Conservation (phyloP, 164 flowering plant species). For the Dillenia turbinata region DNA sequence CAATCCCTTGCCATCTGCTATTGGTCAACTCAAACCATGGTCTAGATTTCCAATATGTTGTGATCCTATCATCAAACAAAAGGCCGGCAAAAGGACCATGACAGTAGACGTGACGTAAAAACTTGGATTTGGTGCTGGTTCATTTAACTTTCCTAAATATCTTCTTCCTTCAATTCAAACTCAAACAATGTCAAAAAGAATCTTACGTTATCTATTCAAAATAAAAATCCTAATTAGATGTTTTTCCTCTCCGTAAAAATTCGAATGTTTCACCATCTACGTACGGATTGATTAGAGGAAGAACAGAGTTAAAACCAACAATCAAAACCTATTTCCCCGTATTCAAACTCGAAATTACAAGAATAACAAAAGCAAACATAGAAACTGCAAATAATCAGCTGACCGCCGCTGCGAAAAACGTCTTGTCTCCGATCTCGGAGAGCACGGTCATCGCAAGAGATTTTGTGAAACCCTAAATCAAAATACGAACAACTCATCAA, state of each 20-base stretch:
- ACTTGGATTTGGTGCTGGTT: no score
- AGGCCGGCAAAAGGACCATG: no score
- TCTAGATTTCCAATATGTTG: no score
- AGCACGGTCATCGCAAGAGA: conserved; percentile 89
- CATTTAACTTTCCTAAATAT: no score
- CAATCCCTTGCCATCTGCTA: no score
- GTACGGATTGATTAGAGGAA: background rate
- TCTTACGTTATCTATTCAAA: no score
- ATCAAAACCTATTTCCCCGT: background rate
- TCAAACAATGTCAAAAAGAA: no score
- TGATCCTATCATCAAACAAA: no score
- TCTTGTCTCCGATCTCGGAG: conserved; percentile 96
- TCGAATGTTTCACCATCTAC: background rate
- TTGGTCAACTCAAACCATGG: no score
- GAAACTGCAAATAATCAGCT: conserved; percentile 14
- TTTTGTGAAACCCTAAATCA: conserved; percentile 70
- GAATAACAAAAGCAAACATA: background rate
- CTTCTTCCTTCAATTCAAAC: no score
- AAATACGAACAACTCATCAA: conserved; percentile 3
- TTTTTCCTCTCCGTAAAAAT: background rate
- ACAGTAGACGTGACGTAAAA: no score
- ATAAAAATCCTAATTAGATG: background rate
- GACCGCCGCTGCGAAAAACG: conserved; percentile 92
- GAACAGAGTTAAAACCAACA: no score
- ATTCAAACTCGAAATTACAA: background rate